Conservation (phyloP, 495 filamentous ascomycete species). For the Talaromyces proteolyticus region DNA sequence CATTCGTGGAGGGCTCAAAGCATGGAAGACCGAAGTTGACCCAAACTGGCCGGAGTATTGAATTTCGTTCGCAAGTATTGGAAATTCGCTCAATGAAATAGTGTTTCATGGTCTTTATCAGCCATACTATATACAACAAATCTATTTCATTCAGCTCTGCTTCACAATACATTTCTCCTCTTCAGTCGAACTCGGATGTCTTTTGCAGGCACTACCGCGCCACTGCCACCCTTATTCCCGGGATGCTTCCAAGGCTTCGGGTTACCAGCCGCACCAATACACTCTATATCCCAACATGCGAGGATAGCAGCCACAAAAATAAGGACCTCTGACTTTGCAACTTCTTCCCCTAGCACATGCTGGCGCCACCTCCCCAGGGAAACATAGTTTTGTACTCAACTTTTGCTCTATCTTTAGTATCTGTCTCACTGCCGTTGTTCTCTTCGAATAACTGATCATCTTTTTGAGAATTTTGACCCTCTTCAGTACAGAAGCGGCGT, state of each 20-base stretch:
- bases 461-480: conserved; percentile 13
- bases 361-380: conserved; percentile 45
- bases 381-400: conserved; percentile 24
- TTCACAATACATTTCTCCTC: conserved; percentile 10
- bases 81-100: too few relatives aligned
- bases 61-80: too few relatives aligned
- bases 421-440: conserved; percentile 19
- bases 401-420: conserved; percentile 18
- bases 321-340: conserved; percentile 45
- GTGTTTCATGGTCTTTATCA: too few relatives aligned
- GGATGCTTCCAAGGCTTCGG: conserved; percentile 19
- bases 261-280: conserved; percentile 14
- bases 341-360: conserved; percentile 43
- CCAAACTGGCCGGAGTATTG: conserved; percentile 61
- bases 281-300: conserved; percentile 44
- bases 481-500: conserved; percentile 39
- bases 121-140: too few relatives aligned
- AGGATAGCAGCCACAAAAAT: conserved; percentile 40
- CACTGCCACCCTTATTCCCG: conserved; percentile 23
- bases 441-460: background rate
- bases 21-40: conserved; percentile 82
- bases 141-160: too few relatives aligned
- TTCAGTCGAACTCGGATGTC: conserved; percentile 30
- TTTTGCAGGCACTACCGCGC: conserved; percentile 28
- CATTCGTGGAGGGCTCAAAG: conserved; percentile 71